Conservation (phyloP, 2,329 filamentous ascomycete species). For the Arthrinium phaeospermum region DNA sequence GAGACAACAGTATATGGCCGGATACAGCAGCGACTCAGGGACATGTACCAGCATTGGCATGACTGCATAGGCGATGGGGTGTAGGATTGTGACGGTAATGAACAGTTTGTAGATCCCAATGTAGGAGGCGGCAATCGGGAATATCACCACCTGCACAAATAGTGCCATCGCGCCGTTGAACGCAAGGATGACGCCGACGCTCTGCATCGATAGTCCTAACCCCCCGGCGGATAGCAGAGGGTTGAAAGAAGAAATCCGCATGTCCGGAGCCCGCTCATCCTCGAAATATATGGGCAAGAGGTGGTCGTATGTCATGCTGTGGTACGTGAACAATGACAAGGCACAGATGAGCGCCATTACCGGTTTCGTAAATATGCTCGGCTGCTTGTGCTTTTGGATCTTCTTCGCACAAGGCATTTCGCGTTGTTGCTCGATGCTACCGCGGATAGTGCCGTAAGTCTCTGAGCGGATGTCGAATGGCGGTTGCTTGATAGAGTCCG, state of each 20-base stretch:
- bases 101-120: constrained; percentile 67
- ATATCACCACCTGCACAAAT: constrained; percentile 64
- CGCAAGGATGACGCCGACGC: constrained; percentile 67
- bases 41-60: constrained; percentile 64
- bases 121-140: constrained; percentile 63
- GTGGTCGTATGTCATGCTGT: constrained; percentile 94
- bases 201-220: constrained; percentile 65
- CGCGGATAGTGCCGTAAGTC: constrained; percentile 75
- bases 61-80: constrained; percentile 65
- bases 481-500: constrained; percentile 75
- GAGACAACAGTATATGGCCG: constrained; percentile 64
- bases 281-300: constrained; percentile 92
- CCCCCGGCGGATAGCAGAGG: constrained; percentile 65
- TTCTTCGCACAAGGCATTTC: constrained; percentile 32
- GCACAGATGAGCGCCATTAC: constrained; percentile 81
- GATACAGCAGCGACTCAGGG: constrained; percentile 55
- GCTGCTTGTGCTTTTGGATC: constrained; percentile 39
- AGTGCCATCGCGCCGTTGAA: constrained; percentile 64
- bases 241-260: constrained; percentile 44
- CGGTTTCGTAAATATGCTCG: constrained; percentile 59
- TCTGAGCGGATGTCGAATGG: constrained; percentile 77
- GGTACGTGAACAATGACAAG: constrained; percentile 89
- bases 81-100: constrained; percentile 62
- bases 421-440: constrained; percentile 56
- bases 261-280: constrained; percentile 63